phyloP scores from a whole-genome alignment of 2,329 filamentous ascomycete genomes.

The Penicillium fuscoglaucum region DNA sequence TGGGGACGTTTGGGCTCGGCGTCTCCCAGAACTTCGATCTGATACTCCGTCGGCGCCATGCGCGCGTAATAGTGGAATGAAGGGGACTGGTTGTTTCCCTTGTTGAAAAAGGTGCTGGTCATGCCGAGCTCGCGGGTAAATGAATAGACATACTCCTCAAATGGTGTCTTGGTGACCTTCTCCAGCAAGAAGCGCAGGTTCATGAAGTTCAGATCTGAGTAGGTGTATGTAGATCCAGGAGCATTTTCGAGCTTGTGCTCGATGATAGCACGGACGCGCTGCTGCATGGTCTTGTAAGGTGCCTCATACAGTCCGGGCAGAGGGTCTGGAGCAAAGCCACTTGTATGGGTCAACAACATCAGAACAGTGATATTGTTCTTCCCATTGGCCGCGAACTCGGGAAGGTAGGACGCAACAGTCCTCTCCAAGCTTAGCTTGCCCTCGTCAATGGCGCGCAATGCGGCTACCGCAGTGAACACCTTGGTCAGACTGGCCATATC shows the following conservation, averaged over 20 bases:
- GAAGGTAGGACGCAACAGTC: background rate
- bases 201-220: no score
- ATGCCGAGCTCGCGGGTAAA: background rate
- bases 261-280: background rate
- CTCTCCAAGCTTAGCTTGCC: background rate
- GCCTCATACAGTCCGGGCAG: background rate
- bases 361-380: background rate
- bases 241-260: no score
- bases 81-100: background rate
- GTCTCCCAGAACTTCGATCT: no score
- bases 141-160: no score
- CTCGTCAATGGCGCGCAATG: background rate
- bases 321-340: constrained; percentile 2
- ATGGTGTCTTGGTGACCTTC: no score
- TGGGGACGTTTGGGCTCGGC: no score
- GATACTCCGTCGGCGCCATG: constrained; percentile 31
- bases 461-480: constrained; percentile 34
- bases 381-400: background rate
- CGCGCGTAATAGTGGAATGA: constrained; percentile 5
- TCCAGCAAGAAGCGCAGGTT: no score
- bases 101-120: constrained; percentile 3
- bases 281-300: background rate
- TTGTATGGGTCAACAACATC: constrained; percentile 1
- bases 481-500: constrained; percentile 44
- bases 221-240: no score